phyloP scores from a whole-genome alignment of 75 land plant genomes.

The Pinus tabuliformis region DNA sequence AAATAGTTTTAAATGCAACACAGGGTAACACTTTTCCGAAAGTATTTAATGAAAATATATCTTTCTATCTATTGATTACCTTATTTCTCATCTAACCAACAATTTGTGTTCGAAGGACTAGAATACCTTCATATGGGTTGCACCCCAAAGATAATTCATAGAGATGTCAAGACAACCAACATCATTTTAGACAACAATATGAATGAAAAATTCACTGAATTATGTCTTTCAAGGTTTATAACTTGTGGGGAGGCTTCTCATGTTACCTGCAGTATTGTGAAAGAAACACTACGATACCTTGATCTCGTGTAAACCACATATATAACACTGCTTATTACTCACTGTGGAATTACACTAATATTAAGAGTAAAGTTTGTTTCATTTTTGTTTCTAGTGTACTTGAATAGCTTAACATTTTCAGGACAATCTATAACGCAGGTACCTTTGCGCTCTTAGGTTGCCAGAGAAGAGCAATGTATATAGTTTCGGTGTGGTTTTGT shows the following conservation, averaged over 20 bases:
- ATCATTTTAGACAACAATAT: constrained; percentile 25
- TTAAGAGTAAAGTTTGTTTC: background rate
- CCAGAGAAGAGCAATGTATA: constrained; percentile 15
- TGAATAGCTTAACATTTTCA: too few species aligned
- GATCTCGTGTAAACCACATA: constrained; percentile 31
- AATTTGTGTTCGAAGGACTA: background rate
- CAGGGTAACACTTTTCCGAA: background rate
- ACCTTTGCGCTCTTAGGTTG: background rate
- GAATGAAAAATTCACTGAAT: constrained; percentile 31
- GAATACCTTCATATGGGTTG: constrained; percentile 17
- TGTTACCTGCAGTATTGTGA: constrained; percentile 15
- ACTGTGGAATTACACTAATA: too few species aligned
- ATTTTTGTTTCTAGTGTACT: too few species aligned
- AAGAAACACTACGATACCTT: constrained; percentile 31
- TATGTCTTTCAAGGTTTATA: constrained; percentile 33
- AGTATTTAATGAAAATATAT: background rate
- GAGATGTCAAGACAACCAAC: constrained; percentile 41
- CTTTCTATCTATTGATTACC: background rate
- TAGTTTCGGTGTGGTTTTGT: constrained; percentile 19
- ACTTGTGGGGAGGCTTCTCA: constrained; percentile 19
- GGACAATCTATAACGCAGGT: background rate
- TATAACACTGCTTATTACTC: too few species aligned
- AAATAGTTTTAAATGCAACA: background rate
- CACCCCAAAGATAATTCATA: constrained; percentile 28
- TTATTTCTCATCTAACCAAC: too few species aligned